A percentile compares a stretch with the other conserved stretches of the same genome.
These are phyloP conservation scores for Tricholoma matsutake DNA, from an alignment of 768 basidiomycete species.

Conservation along the genomic window DNA sequence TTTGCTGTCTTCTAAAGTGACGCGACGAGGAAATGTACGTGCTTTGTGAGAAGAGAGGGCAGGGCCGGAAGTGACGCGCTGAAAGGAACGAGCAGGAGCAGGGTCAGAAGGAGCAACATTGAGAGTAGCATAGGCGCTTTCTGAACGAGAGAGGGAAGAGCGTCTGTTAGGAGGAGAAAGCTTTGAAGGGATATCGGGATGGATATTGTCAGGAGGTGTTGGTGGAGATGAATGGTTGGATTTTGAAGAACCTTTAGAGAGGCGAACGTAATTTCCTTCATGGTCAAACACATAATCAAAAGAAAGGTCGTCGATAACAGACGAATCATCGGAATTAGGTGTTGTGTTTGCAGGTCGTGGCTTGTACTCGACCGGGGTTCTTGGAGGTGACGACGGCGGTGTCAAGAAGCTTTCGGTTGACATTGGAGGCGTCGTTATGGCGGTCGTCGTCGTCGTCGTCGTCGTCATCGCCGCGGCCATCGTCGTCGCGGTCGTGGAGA, in stretches of 20 bases:
- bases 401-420: constrained; percentile 14
- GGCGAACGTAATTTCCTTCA: constrained; percentile 53
- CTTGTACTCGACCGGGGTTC: constrained; percentile 36
- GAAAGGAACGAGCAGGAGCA: constrained; percentile 35
- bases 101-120: constrained; percentile 21
- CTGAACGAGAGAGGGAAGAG: constrained; percentile 61
- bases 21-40: constrained; percentile 36
- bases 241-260: constrained; percentile 50
- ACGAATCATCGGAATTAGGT: constrained; percentile 54
- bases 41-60: constrained; percentile 35
- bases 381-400: constrained; percentile 34
- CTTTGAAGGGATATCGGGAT: constrained; percentile 37
- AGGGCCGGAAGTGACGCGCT: constrained; percentile 66
- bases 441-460: constrained; percentile 22
- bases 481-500: constrained; percentile 20
- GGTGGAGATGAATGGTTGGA: constrained; percentile 44
- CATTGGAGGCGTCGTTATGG: constrained; percentile 17
- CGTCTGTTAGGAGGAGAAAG: constrained; percentile 41
- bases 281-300: constrained; percentile 62
- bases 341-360: constrained; percentile 28
- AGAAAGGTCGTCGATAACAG: constrained; percentile 59
- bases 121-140: constrained; percentile 56
- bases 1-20: constrained; percentile 38
- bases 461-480: constrained; percentile 18
- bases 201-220: constrained; percentile 39